Conservation (phyloP, 805 yeast genomes). For the Priceomyces melissophilus region DNA sequence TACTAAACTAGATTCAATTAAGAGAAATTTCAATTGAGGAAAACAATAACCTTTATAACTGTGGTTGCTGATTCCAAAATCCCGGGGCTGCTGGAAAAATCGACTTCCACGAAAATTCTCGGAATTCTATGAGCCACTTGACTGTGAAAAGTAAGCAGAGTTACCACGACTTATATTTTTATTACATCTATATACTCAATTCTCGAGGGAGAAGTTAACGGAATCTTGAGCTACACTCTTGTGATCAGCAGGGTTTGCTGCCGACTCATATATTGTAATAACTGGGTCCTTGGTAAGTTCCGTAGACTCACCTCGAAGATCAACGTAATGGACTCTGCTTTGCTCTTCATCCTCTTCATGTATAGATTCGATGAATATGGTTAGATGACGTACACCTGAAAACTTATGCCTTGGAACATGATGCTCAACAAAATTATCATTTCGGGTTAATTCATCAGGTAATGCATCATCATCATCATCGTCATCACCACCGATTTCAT, state of each 20-base stretch:
- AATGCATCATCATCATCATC: constrained; percentile 38
- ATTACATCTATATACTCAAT: constrained; percentile 1
- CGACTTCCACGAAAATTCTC: constrained; percentile 2
- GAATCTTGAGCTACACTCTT: constrained; percentile 26
- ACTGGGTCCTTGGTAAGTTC: constrained; percentile 65
- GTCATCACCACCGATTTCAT: constrained; percentile 41
- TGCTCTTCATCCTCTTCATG: constrained; percentile 53
- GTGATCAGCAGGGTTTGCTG: constrained; percentile 92
- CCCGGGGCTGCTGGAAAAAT: not conserved
- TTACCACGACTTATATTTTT: not conserved
- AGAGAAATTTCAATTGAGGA: too few species aligned
- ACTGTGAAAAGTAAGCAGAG: too few species aligned
- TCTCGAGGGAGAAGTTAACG: constrained; percentile 9
- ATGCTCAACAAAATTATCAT: constrained; percentile 73
- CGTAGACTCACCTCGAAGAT: constrained; percentile 70
- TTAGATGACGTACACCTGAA: constrained; percentile 63
- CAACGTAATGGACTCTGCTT: constrained; percentile 63
- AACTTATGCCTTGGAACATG: constrained; percentile 71
- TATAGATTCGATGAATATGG: constrained; percentile 65
- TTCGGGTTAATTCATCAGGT: constrained; percentile 28
- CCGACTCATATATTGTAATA: constrained; percentile 77
- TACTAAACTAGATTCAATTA: too few species aligned
- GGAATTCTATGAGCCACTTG: constrained; percentile 4
- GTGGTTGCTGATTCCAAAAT: not conserved
- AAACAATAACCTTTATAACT: too few species aligned